phyloP scores from a whole-genome alignment of 148 eudicot species.

The Camellia lanceoleosa region DNA sequence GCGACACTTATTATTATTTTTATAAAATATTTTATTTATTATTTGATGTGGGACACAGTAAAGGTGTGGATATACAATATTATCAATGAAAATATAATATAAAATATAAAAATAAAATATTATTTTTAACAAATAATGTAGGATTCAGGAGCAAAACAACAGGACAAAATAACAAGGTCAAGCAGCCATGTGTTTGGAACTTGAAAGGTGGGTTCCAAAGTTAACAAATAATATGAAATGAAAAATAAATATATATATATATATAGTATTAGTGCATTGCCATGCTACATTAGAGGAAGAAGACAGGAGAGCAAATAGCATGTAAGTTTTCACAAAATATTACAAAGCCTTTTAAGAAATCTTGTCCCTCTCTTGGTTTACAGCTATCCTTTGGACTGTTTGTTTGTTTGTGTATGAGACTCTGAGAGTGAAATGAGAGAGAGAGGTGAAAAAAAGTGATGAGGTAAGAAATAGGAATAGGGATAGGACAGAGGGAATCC shows the following conservation, averaged over 20 bases:
- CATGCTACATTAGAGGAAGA: neutral
- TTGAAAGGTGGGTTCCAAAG: neutral
- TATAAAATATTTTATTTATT: no score
- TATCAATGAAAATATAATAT: no score
- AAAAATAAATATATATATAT: no score
- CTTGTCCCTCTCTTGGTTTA: slow-evolving; percentile 16
- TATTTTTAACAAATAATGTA: neutral
- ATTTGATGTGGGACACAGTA: no score
- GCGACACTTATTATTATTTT: no score
- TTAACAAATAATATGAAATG: neutral
- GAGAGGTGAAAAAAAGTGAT: neutral
- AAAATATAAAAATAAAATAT: no score
- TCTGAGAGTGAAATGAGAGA: neutral
- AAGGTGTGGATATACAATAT: no score
- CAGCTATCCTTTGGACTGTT: slow-evolving; percentile 10
- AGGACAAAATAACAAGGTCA: neutral
- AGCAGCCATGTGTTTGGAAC: neutral
- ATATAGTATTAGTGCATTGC: no score
- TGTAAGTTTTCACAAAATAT: neutral
- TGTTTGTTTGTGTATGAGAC: neutral
- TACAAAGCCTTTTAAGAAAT: neutral
- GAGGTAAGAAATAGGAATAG: neutral
- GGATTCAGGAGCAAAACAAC: neutral
- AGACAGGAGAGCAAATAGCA: neutral
- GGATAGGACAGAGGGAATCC: neutral